phyloP scores from a whole-genome alignment of 192 early-diverging fungal species.

The Rhizophlyctis rosea region DNA sequence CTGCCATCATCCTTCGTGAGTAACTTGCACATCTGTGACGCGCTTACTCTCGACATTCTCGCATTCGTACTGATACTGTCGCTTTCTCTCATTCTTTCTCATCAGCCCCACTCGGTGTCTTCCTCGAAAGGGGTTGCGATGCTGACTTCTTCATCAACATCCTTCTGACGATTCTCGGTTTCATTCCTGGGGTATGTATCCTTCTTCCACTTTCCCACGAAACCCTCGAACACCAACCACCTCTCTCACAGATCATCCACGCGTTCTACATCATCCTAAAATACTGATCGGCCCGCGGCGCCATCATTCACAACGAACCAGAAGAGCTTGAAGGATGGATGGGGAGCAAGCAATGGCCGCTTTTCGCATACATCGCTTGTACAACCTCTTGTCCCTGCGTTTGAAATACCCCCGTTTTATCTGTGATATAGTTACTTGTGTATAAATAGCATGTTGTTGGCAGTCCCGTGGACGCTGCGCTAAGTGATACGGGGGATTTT shows the following conservation, averaged over 20 bases:
- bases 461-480: no score
- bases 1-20: constrained; percentile 21
- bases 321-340: no score
- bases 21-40: background rate
- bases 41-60: background rate
- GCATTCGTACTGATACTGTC: background rate
- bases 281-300: constrained; percentile 9
- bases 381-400: no score
- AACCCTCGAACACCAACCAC: no score
- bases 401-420: no score
- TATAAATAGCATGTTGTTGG: no score
- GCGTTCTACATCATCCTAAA: constrained; percentile 41
- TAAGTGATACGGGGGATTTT: no score
- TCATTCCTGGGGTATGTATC: constrained; percentile 67
- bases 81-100: background rate
- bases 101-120: constrained; percentile 13
- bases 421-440: no score
- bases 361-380: no score
- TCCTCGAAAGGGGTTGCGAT: constrained; percentile 41
- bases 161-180: constrained; percentile 65
- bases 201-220: constrained; percentile 28
- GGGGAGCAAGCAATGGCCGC: no score
- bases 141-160: constrained; percentile 64
- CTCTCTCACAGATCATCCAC: no score
- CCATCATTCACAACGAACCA: no score